Base-by-base conservation (phyloP, 371 early-diverging fungal species). In the Syncephalastrum monosporum region DNA sequence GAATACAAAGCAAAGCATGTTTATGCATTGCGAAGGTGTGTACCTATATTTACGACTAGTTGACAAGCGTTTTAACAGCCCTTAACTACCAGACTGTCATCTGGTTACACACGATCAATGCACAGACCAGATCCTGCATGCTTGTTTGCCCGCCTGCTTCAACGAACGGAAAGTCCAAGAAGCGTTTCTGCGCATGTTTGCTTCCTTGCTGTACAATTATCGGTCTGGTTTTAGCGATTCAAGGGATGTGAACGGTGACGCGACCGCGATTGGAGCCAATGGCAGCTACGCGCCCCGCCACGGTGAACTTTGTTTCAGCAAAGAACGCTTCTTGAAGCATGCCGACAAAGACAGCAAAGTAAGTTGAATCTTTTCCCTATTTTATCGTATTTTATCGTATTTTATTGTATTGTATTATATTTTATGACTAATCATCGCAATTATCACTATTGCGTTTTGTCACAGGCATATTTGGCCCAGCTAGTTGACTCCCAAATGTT, bases 401-500 rank as follows among this genome's bases (percentile, higher is more conserved):
- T 50, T n/a, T 10, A 5, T 33, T 6, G 6, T 33, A 33, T 5
- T 33, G 1, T 33, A 33, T 33, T 33, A 1, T 33, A 12, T 33
- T 33, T 12, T 7, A 38, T 10, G 7, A 27, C 19, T 47, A 5
- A 8, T 17, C 15, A 43, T 47, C 24, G n/a, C 44, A 42, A 53
- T 23, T 59, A 21, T 3, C 33, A 0, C 23, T 46, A 8, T n/a
- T 25, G 16, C 8, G n/a, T 44, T 42, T 50, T 25, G n/a, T 24
- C 10, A 21, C 60, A 80, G 81, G 57, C 68, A 1, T 92, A 88
- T 57, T 69, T 92, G 65, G 72, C 83, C 0, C 70, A 64, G 15
- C 71, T 92, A 13, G 67, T 82, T 12, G 84, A 83, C 50, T 89
- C 92, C 0, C 93, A 91, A 67, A 86, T 91, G 63, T 93, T 91